Evolutionary conservation across 2,329 filamentous ascomycete genomes (phyloP).

Genomic region (Aureobasidium sp.): DNA sequence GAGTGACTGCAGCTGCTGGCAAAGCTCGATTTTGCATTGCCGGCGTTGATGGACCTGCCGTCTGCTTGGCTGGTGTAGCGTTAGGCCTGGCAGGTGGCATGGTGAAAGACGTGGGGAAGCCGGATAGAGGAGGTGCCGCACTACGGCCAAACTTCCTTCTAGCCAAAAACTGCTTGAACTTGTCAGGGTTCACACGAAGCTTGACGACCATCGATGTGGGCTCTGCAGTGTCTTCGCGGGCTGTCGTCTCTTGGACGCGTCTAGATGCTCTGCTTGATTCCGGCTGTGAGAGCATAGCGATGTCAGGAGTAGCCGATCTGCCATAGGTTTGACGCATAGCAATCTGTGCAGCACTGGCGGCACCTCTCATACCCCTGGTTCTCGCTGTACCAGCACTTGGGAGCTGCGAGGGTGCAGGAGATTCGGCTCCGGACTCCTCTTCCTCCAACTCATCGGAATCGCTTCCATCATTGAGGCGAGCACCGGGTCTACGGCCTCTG

Average conservation of each 20-base stretch:
- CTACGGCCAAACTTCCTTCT: slow-evolving; percentile 43
- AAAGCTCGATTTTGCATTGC: slow-evolving; percentile 15
- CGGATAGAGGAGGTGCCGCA: slow-evolving; percentile 22
- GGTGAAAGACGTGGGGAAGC: slow-evolving; percentile 38
- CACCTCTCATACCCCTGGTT: slow-evolving; percentile 81
- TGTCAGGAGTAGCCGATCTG: slow-evolving; percentile 88
- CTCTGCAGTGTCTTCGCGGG: slow-evolving; percentile 78
- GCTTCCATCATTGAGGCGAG: slow-evolving; percentile 46
- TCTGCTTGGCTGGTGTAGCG: slow-evolving; percentile 37
- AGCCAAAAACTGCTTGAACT: slow-evolving; percentile 58
- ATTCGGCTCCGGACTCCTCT: slow-evolving; percentile 79
- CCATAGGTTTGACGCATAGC: slow-evolving; percentile 66
- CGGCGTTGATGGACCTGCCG: slow-evolving; percentile 12
- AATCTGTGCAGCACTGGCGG: slow-evolving; percentile 77
- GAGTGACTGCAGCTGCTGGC: slow-evolving; percentile 5
- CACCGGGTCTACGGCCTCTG: slow-evolving; percentile 50
- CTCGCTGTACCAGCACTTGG: slow-evolving; percentile 59
- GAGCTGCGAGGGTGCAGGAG: slow-evolving; percentile 66
- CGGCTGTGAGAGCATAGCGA: slow-evolving; percentile 56
- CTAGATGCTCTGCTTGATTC: slow-evolving; percentile 60
- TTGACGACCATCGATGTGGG: slow-evolving; percentile 68
- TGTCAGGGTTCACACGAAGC: slow-evolving; percentile 66
- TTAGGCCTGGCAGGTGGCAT: slow-evolving; percentile 41
- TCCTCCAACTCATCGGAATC: slow-evolving; percentile 90
- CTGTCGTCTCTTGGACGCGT: slow-evolving; percentile 49